phyloP scores from a whole-genome alignment of 2,329 filamentous ascomycete species.

The Acrocalymma vagum region DNA sequence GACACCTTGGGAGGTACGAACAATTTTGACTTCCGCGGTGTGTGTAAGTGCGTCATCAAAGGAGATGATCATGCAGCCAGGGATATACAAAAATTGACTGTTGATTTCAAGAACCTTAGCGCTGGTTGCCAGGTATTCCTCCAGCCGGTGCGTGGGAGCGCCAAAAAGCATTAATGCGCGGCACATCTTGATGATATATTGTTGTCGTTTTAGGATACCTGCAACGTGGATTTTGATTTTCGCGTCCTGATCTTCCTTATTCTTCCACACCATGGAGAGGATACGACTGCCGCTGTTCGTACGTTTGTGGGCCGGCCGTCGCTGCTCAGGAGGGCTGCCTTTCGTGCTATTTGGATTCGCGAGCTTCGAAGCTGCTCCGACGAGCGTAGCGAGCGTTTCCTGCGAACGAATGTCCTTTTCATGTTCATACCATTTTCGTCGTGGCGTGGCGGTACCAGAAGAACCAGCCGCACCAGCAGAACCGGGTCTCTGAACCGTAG shows the following conservation, averaged over 20 bases:
- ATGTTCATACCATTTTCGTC: slow-evolving; percentile 40
- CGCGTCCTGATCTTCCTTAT: slow-evolving; percentile 58
- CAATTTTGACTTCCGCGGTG: slow-evolving; percentile 80
- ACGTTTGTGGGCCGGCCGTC: slow-evolving; percentile 27
- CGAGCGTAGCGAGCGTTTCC: slow-evolving; percentile 38
- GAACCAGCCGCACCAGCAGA: slow-evolving; percentile 13
- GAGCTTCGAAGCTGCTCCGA: slow-evolving; percentile 37
- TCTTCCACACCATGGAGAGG: slow-evolving; percentile 35
- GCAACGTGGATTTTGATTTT: slow-evolving; percentile 68
- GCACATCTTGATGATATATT: slow-evolving; percentile 86
- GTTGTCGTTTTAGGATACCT: slow-evolving; percentile 78
- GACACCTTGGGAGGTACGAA: slow-evolving; percentile 73
- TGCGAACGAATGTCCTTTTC: slow-evolving; percentile 34
- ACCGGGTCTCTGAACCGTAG: slow-evolving; percentile 19
- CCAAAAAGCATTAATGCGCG: slow-evolving; percentile 87
- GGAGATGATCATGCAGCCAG: slow-evolving; percentile 91
- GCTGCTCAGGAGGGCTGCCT: slow-evolving; percentile 16
- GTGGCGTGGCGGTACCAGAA: slow-evolving; percentile 34
- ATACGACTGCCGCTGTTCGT: slow-evolving; percentile 31
- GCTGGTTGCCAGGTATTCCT: slow-evolving; percentile 89
- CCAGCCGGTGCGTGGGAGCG: slow-evolving; percentile 87
- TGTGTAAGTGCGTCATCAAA: slow-evolving; percentile 78
- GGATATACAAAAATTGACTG: slow-evolving; percentile 87
- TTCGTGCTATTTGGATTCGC: slow-evolving; percentile 35
- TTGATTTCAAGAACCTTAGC: slow-evolving; percentile 86